phyloP scores from a whole-genome alignment of 2,329 filamentous ascomycete genomes.

The Sarocladium kiliense region DNA sequence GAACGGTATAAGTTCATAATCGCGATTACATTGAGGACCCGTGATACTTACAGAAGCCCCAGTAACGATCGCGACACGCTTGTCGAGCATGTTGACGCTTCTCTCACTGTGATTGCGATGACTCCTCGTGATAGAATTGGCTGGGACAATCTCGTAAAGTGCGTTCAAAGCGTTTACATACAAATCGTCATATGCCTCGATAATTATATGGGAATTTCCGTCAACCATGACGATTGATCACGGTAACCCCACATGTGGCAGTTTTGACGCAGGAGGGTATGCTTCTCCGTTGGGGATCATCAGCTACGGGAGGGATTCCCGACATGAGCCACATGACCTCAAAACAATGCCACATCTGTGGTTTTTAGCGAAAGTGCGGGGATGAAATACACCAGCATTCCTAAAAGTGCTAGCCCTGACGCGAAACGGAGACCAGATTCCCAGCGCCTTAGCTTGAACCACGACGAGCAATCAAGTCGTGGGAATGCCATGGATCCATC shows the following conservation, averaged over 20 bases:
- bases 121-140: too few species aligned
- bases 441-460: too few species aligned
- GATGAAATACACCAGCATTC: not conserved
- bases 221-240: too few species aligned
- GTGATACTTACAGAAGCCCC: constrained; percentile 4
- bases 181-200: too few species aligned
- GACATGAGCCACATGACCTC: not conserved
- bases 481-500: too few species aligned
- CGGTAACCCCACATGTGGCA: not conserved
- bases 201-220: too few species aligned
- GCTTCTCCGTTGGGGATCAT: constrained; percentile 1
- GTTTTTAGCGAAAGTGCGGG: not conserved
- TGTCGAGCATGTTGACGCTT: not conserved
- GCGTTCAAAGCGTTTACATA: too few species aligned
- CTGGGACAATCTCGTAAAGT: too few species aligned
- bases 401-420: too few species aligned
- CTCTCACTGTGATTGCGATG: too few species aligned
- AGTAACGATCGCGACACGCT: constrained; percentile 15
- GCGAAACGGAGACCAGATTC: too few species aligned
- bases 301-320: not conserved
- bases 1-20: not conserved
- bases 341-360: not conserved
- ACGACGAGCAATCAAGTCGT: too few species aligned
- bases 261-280: not conserved
- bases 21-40: not conserved